Evolutionary conservation across 192 early-diverging fungal genomes (phyloP), one percentile per base, ranked within the genome.

Genomic region (Coemansia sp.): DNA sequence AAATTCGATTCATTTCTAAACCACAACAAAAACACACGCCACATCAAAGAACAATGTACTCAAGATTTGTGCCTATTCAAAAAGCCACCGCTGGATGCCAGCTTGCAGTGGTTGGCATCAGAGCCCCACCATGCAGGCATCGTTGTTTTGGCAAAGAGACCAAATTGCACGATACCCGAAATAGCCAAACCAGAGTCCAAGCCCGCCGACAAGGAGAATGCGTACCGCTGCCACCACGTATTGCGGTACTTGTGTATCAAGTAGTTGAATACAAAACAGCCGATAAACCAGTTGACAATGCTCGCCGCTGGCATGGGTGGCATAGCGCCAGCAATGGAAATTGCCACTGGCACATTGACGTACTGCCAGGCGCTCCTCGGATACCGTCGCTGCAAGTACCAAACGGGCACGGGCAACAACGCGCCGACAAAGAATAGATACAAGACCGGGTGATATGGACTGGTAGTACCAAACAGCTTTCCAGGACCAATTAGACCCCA

Each of bases 31-130:
- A 27, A 11, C 52, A 31, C 13, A 16, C 27, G 52, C 52, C 52
- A 61, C 59, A n/a, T 33, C 15, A 63, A 29, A 31, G 13, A 59
- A 59, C 24, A 59, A 59, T 59, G 15, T 9, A 9, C 16, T 65
- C 16, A 41, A 6, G 20, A 71, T 47, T 34, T 46, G 67, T 31
- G 36, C 12, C 74, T 46, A 41, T 75, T 72, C 22, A 83, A 60
- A 65, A 75, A 96, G 81, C 98, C 97, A 46, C 97, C 97, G 68
- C 96, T 96, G 22, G 98, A 88, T 31, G 98, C 87, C 59, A 99
- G 87, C 85, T 97, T 97, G 88, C 98, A 99, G 66, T 98, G 92
- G 79, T 98, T 97, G 66, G 97, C 96, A 86, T 84, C 77, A 2
- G 82, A 62, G 24, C 82, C 82, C 82, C 82, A 84, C 77, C 77